phyloP scores from a whole-genome alignment of 2,329 filamentous ascomycete genomes.

The Ophiostoma angusticollis region DNA sequence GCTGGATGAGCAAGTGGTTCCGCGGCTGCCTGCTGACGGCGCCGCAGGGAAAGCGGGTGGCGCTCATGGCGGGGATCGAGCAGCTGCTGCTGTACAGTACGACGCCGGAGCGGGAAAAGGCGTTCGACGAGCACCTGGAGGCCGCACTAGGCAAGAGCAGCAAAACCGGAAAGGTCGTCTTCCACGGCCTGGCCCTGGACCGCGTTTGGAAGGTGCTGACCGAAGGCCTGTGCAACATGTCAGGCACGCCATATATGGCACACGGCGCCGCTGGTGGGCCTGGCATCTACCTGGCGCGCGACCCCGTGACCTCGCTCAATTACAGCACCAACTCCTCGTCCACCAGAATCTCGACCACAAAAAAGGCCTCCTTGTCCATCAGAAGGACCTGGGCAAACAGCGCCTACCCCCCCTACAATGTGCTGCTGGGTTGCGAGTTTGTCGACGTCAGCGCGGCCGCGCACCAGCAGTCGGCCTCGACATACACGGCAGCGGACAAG shows the following conservation, averaged over 20 bases:
- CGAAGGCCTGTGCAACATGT: slow-evolving; percentile 14
- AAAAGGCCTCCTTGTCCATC: too few relatives aligned
- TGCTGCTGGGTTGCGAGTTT: slow-evolving; percentile 17
- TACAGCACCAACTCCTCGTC: slow-evolving; percentile 10
- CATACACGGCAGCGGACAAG: slow-evolving; percentile 12
- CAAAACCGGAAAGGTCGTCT: slow-evolving; percentile 11
- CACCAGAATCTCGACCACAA: too few relatives aligned
- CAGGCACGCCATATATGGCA: slow-evolving; percentile 11
- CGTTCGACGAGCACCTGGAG: slow-evolving; percentile 7
- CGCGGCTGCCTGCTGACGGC: slow-evolving; percentile 15
- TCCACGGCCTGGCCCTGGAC: slow-evolving; percentile 12
- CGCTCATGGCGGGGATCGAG: slow-evolving; percentile 13
- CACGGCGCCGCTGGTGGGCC: slow-evolving; percentile 10
- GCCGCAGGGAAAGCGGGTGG: slow-evolving; percentile 12
- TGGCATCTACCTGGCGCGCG: slow-evolving; percentile 14
- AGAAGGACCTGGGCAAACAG: slow-evolving; percentile 10
- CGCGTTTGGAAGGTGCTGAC: slow-evolving; percentile 15
- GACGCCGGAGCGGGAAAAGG: slow-evolving; percentile 12
- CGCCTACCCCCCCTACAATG: slow-evolving; percentile 7
- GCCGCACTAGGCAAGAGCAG: too few relatives aligned
- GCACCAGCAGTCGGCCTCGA: slow-evolving; percentile 2
- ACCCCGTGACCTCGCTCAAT: slow-evolving; percentile 8
- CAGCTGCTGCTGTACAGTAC: slow-evolving; percentile 17
- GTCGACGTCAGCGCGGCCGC: slow-evolving; percentile 1
- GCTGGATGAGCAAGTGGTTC: slow-evolving; percentile 16